These are phyloP conservation scores for Lichtheimia hyalospora DNA, from an alignment of 371 early-diverging fungal species.

Conservation along the genomic window DNA sequence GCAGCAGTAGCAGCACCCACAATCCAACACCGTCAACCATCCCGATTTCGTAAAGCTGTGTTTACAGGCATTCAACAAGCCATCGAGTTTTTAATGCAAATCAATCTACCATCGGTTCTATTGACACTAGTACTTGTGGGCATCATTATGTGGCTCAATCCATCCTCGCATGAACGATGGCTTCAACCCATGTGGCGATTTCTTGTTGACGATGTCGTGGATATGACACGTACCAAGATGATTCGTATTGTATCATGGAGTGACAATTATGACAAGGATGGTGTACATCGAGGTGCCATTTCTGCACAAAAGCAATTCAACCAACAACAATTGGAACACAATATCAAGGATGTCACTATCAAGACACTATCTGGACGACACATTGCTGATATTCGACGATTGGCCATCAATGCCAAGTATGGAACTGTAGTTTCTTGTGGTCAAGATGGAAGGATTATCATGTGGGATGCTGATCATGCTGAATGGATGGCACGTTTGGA, in stretches of 20 bases:
- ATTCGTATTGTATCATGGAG: conserved; percentile 1
- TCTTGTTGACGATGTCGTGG: conserved; percentile 9
- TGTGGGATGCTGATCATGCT: conserved; percentile 28
- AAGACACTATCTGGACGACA: conserved; percentile 35
- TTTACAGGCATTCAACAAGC: neutral
- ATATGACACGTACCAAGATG: neutral
- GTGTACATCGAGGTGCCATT: conserved; percentile 40
- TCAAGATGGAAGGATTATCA: conserved; percentile 32
- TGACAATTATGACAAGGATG: conserved; percentile 32
- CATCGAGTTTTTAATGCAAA: conserved; percentile 5
- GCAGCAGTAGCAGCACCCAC: neutral
- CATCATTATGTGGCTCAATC: conserved; percentile 34
- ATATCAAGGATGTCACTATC: conserved; percentile 23
- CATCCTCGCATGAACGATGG: conserved; percentile 24
- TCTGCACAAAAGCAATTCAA: conserved; percentile 32
- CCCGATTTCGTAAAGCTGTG: conserved; percentile 12
- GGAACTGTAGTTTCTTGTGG: conserved; percentile 26
- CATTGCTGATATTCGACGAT: conserved; percentile 23
- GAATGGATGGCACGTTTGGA: conserved; percentile 39
- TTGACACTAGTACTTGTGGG: conserved; percentile 24
- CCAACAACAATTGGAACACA: conserved; percentile 17
- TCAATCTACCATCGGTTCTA: conserved; percentile 33
- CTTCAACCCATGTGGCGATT: conserved; percentile 25
- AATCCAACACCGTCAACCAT: neutral
- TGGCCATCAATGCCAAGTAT: conserved; percentile 21